Base-by-base conservation (phyloP, 805 yeast species). In the Starmerella bacillaris region DNA sequence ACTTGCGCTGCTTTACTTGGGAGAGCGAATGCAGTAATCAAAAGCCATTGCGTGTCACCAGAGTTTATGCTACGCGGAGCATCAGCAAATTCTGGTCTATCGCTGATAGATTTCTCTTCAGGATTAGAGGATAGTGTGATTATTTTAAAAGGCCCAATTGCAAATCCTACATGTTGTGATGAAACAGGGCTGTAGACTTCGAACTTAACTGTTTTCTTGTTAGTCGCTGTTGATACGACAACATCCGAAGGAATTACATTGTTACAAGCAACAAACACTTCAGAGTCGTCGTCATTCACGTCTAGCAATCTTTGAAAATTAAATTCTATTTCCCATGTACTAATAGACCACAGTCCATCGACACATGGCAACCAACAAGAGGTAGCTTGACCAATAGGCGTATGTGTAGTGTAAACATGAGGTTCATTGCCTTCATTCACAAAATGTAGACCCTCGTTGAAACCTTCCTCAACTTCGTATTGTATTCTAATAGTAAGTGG, bases 301-400 rank as follows among this genome's bases (percentile, higher is more conserved):
- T 37, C 43, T 6, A 84, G 64, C 0, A 86, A 74, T 47, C 79
- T 68, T 0, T 95, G 94, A 2, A 82, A 72, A 41, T 74, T 70
- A n/a, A 89, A 61, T 50, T 80, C 92, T 7, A 89, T 52, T 42
- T 83, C 83, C 96, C 96, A 89, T 1, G 94, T 77, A 29, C 78
- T 76, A 41, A 80, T 69, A 47, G 83, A 94, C 68, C 84, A 76
- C 21, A 83, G 54, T 30, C 76, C 78, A 44, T 89, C 95, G 4
- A 89, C 66, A 51, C 98, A 89, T 0, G 99, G 99, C 33, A 89
- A 78, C 99, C 99, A 89, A n/a, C 83, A 76, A 2, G 94, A 79
- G 0, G 96, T 78, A 12, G 89, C 70, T 3, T 77, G 65, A 14
- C 82, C 80, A 30, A 74, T 56, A 20, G 80, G 83, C 4, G 79